Evolutionary conservation across 345 rosid genomes (phyloP).

Genomic region (Eucalyptus fibrosa): DNA sequence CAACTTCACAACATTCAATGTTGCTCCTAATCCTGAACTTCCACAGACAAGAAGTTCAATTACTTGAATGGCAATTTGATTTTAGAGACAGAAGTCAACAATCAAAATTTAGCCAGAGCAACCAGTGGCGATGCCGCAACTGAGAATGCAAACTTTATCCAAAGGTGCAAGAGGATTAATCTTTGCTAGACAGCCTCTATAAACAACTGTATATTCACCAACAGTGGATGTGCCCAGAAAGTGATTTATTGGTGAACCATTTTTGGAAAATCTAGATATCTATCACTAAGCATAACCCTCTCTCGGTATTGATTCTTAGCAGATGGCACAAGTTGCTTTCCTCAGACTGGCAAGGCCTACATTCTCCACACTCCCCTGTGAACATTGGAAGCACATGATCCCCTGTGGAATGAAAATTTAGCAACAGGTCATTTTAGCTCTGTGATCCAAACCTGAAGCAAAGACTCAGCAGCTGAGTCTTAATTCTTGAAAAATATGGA

Average conservation of each 20-base stretch:
- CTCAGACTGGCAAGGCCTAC: constrained; percentile 18
- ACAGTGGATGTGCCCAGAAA: constrained; percentile 22
- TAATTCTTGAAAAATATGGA: background rate
- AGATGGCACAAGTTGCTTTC: constrained; percentile 28
- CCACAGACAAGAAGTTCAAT: background rate
- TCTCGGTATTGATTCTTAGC: constrained; percentile 7
- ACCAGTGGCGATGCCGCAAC: constrained; percentile 23
- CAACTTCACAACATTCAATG: constrained; percentile 27
- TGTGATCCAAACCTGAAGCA: background rate
- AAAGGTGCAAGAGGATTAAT: constrained; percentile 17
- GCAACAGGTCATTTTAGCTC: background rate
- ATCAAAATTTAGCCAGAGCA: background rate
- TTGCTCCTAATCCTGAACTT: constrained; percentile 19
- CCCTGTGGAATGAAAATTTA: background rate
- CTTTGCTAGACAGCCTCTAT: constrained; percentile 20
- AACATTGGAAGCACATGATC: constrained; percentile 38
- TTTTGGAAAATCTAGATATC: constrained; percentile 12
- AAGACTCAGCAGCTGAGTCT: background rate
- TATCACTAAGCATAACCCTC: constrained; percentile 21
- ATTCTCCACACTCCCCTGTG: constrained; percentile 27
- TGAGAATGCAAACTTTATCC: constrained; percentile 25
- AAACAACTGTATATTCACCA: constrained; percentile 17
- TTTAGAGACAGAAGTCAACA: background rate
- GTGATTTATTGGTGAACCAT: constrained; percentile 10
- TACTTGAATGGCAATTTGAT: background rate